phyloP scores from a whole-genome alignment of 306 rosid species.

The Hippophae gyantsensis region DNA sequence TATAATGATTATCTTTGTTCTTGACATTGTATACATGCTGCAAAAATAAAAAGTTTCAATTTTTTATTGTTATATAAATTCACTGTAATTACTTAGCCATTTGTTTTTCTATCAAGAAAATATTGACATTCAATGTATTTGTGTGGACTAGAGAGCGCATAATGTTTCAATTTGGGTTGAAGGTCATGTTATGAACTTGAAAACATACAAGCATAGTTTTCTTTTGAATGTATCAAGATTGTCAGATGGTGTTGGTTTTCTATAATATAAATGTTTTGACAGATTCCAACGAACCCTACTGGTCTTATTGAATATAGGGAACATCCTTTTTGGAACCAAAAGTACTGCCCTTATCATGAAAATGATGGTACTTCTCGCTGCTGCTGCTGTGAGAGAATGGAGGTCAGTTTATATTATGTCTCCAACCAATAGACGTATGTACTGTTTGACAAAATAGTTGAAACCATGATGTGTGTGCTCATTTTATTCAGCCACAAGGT shows the following conservation, averaged over 20 bases:
- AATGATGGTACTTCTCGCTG: slow-evolving; percentile 89
- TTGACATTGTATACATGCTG: not conserved
- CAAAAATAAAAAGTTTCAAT: too few relatives aligned
- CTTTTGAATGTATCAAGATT: not conserved
- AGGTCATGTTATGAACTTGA: not conserved
- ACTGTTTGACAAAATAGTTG: slow-evolving; percentile 7
- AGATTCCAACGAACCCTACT: slow-evolving; percentile 99
- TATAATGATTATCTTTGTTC: not conserved
- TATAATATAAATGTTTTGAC: slow-evolving; percentile 55
- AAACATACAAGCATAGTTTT: not conserved
- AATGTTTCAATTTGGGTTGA: not conserved
- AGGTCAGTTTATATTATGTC: slow-evolving; percentile 42
- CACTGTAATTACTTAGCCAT: too few relatives aligned
- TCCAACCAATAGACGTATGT: not conserved
- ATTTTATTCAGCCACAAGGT: slow-evolving; percentile 53
- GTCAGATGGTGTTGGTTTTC: slow-evolving; percentile 29
- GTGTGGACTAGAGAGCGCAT: too few relatives aligned
- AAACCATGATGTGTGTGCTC: slow-evolving; percentile 11
- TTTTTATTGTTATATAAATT: too few relatives aligned
- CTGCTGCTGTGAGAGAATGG: slow-evolving; percentile 98
- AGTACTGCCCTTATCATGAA: slow-evolving; percentile 95
- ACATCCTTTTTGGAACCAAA: slow-evolving; percentile 97
- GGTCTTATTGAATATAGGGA: slow-evolving; percentile 99
- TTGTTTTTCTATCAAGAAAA: too few relatives aligned
- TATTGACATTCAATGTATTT: too few relatives aligned